These are phyloP conservation scores for Kalmanozyma brasiliensis DNA, from an alignment of 1,284 basidiomycete genomes.

Conservation along the genomic window DNA sequence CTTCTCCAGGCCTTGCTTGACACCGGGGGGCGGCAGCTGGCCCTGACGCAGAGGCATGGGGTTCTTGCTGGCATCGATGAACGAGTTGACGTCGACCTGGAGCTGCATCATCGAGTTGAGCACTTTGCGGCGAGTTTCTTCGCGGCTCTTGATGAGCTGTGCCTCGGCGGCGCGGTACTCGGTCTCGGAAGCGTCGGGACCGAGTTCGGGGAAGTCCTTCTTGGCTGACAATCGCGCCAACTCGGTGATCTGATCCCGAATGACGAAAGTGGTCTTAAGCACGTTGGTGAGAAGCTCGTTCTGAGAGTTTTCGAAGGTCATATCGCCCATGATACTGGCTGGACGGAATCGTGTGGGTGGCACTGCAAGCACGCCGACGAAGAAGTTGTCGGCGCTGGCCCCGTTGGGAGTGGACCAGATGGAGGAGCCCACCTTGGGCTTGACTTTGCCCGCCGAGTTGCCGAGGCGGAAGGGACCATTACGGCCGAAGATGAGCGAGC, in stretches of 20 bases:
- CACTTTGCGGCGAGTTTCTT: slow-evolving; percentile 75
- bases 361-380: slow-evolving; percentile 90
- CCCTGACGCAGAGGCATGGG: slow-evolving; percentile 85
- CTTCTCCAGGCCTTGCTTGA: slow-evolving; percentile 98
- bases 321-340: slow-evolving; percentile 89
- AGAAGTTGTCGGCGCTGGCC: slow-evolving; percentile 94
- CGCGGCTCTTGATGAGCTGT: slow-evolving; percentile 68
- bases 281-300: slow-evolving; percentile 91
- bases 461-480: slow-evolving; percentile 80
- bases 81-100: slow-evolving; percentile 94
- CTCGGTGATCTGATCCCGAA: slow-evolving; percentile 73
- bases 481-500: slow-evolving; percentile 87
- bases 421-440: slow-evolving; percentile 23
- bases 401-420: slow-evolving; percentile 49
- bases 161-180: slow-evolving; percentile 70
- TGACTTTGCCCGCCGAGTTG: slow-evolving; percentile 33
- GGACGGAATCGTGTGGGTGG: slow-evolving; percentile 96
- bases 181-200: slow-evolving; percentile 57
- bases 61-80: slow-evolving; percentile 97
- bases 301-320: slow-evolving; percentile 93
- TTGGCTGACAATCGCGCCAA: slow-evolving; percentile 76
- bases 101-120: slow-evolving; percentile 87
- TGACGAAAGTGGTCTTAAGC: slow-evolving; percentile 75
- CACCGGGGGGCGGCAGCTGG: slow-evolving; percentile 89
- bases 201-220: slow-evolving; percentile 68